Evolutionary conservation across 192 early-diverging fungal genomes (phyloP).

Genomic region (Coemansia sp.): DNA sequence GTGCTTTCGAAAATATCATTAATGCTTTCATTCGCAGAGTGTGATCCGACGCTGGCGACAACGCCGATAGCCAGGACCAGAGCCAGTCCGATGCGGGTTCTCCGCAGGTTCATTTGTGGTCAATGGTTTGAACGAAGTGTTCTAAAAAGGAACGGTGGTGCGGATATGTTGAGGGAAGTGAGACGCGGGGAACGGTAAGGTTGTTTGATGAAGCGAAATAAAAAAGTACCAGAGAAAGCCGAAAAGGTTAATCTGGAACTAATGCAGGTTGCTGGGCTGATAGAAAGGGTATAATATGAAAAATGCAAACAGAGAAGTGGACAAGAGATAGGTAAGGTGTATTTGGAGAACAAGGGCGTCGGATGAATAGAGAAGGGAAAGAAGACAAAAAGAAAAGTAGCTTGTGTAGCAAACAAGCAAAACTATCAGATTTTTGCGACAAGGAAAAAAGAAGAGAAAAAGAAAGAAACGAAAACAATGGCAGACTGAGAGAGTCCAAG

Average conservation of each 20-base stretch:
- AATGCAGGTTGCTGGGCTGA: neutral
- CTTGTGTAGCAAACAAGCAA: neutral
- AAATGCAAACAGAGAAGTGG: neutral
- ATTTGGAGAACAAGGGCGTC: constrained; percentile 7
- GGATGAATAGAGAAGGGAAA: constrained; percentile 3
- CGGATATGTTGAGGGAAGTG: neutral
- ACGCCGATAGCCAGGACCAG: constrained; percentile 32
- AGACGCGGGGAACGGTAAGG: neutral
- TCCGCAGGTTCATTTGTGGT: constrained; percentile 32
- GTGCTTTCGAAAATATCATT: neutral
- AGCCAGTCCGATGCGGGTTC: constrained; percentile 39
- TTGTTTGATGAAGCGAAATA: neutral
- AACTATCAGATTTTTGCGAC: neutral
- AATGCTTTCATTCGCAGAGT: neutral
- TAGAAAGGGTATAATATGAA: neutral
- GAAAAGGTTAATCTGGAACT: constrained; percentile 2
- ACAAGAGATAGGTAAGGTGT: neutral
- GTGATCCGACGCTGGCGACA: constrained; percentile 12
- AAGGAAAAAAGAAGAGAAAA: neutral
- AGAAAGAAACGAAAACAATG: constrained; percentile 3
- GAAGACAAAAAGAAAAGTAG: neutral
- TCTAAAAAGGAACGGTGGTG: neutral
- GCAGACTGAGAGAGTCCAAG: neutral
- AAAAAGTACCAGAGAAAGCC: constrained; percentile 1
- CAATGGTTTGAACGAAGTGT: neutral